These are phyloP conservation scores for Mucor mucedo DNA, from an alignment of 371 early-diverging fungal genomes.

Conservation along the genomic window DNA sequence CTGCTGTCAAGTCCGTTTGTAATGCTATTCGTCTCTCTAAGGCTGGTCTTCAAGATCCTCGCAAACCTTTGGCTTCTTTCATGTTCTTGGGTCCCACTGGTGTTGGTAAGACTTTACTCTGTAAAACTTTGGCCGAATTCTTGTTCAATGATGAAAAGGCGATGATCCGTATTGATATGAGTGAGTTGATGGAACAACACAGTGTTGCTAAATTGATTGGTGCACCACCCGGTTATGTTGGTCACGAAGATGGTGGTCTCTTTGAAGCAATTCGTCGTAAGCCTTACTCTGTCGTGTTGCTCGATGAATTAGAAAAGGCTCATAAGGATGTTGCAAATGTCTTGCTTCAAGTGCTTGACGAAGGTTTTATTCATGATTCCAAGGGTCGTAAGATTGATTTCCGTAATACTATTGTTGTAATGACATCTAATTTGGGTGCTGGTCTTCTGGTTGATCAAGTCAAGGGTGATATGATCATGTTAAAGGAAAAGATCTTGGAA, in stretches of 20 bases:
- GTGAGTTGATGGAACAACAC: conserved; percentile 85
- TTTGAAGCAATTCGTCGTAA: conserved; percentile 91
- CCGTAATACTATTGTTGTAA: conserved; percentile 91
- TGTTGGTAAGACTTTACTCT: conserved; percentile 83
- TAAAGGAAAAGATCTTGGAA: conserved; percentile 66
- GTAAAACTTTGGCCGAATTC: conserved; percentile 88
- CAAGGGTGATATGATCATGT: conserved; percentile 41
- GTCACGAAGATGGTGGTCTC: conserved; percentile 85
- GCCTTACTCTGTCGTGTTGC: conserved; percentile 86
- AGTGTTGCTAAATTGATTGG: conserved; percentile 89
- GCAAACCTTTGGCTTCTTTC: conserved; percentile 89
- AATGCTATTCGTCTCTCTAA: conserved; percentile 77
- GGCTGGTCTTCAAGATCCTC: conserved; percentile 82
- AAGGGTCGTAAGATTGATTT: conserved; percentile 88
- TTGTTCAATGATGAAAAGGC: conserved; percentile 87
- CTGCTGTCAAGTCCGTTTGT: conserved; percentile 79
- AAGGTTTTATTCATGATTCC: conserved; percentile 89
- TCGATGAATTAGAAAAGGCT: conserved; percentile 96
- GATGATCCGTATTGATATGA: conserved; percentile 92
- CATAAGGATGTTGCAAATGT: conserved; percentile 82
- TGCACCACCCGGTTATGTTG: conserved; percentile 91
- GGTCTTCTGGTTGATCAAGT: conserved; percentile 53
- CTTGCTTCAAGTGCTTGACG: conserved; percentile 88
- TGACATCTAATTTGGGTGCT: conserved; percentile 87
- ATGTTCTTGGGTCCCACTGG: conserved; percentile 95